Base-by-base conservation (phyloP, 495 filamentous ascomycete species). In the Aspergillus hancockii region DNA sequence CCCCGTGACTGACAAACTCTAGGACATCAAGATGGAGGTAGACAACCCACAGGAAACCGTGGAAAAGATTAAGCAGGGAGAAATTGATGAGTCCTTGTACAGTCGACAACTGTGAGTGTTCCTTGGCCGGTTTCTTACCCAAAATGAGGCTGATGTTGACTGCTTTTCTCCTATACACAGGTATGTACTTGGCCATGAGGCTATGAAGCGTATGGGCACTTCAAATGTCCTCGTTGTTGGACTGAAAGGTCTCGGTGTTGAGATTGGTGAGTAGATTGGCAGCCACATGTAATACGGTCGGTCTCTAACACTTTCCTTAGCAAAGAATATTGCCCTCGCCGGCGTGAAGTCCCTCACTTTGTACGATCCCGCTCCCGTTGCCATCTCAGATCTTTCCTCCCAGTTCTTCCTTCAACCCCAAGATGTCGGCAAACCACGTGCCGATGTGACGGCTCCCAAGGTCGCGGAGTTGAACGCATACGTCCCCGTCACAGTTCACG, bases 191-290 rank as follows among this genome's bases (percentile, higher is more conserved):
- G 95, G 95, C 31, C 95, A 98, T 75, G 95, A 99, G 79, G 95
- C 95, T 54, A 99, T 99, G 95, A 98, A 96, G 79, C 90, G 93
- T 56, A 99, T 99, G 95, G 83, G 92, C 71, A 89, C 92, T 51
- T 98, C 95, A 21, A 92, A 98, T 71, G 85, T 99, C 46, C 88
- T 99, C 19, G 84, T 99, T 53, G 90, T 92, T 53, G 95, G 95
- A 54, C 76, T 97, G 63, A 91, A 92, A 71, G 94, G 95, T 19
- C 83, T 99, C 32, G 95, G 95, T 76, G 92, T 97, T 50, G 95
- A 99, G 76, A 96, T 99, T 68, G 84, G 84, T 87, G 71, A 62
- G 81, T 71, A 59, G 54, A 16, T 38, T 23, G 14, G n/a, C 13
- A 21, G 18, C 50, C 13, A 19, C 23, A 19, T 12, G 51, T 40